phyloP scores from a whole-genome alignment of 179 eudicot species.

The Beta corolliflora region DNA sequence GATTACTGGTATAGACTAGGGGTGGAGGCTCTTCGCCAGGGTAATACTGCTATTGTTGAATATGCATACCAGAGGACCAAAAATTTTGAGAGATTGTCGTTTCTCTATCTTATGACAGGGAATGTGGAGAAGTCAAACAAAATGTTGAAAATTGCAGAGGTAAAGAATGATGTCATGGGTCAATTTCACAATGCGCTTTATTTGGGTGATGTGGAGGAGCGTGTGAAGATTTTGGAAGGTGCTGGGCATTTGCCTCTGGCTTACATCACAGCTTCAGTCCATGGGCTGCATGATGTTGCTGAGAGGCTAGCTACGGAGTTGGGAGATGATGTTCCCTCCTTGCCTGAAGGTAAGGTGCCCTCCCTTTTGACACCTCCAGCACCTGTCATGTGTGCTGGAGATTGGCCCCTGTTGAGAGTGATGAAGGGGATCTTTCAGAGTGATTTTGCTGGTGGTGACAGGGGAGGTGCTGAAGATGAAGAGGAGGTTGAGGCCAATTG shows the following conservation, averaged over 20 bases:
- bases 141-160: slow-evolving; percentile 96
- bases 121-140: slow-evolving; percentile 76
- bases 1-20: slow-evolving; percentile 55
- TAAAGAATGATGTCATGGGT: slow-evolving; percentile 93
- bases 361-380: slow-evolving; percentile 79
- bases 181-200: slow-evolving; percentile 93
- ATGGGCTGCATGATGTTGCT: slow-evolving; percentile 71
- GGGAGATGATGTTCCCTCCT: slow-evolving; percentile 67
- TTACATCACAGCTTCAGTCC: slow-evolving; percentile 77
- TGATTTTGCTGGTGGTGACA: slow-evolving; percentile 56
- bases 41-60: slow-evolving; percentile 91
- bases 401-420: slow-evolving; percentile 95
- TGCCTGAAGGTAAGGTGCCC: slow-evolving; percentile 70
- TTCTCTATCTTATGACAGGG: slow-evolving; percentile 87
- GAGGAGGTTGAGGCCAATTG: slow-evolving; percentile 79
- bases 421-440: slow-evolving; percentile 82
- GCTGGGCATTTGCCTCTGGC: slow-evolving; percentile 94
- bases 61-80: slow-evolving; percentile 95
- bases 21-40: slow-evolving; percentile 94
- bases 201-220: slow-evolving; percentile 83
- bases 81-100: slow-evolving; percentile 90
- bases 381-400: slow-evolving; percentile 76
- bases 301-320: slow-evolving; percentile 67
- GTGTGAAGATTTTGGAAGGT: slow-evolving; percentile 79
- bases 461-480: slow-evolving; percentile 60